Base-by-base conservation (phyloP, 2,329 filamentous ascomycete species). In the Atkinsonella texensis region DNA sequence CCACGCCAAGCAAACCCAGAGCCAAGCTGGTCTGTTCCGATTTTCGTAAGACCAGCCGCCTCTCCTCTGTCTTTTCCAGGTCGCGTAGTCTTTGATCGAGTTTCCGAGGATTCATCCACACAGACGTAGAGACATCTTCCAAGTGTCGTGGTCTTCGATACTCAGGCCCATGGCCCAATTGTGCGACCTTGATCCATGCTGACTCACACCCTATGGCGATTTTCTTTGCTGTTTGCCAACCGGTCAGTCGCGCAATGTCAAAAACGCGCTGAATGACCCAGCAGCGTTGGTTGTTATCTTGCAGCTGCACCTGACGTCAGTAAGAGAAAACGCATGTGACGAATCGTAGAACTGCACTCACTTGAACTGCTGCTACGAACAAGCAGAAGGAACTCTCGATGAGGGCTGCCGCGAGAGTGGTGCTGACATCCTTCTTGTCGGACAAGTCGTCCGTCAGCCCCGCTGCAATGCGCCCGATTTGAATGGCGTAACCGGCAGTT, bases 191-290 rank as follows among this genome's bases (percentile, higher is more conserved):
- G 53, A 79, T 75, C 93, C 93, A 98, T 0, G 82, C 78, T 2
- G 82, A 84, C 66, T 97, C 90, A 65, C 89, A 95, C 1, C 89
- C 89, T 47, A 80, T 75, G 0, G 88, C 88, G 56, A 96, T 91
- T 41, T 89, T 81, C 35, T 81, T 78, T 1, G 89, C 86, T 1
- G 85, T 89, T 60, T 89, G 85, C 86, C 89, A 96, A 0, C 93
- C 93, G 0, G 89, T 95, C 8, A 93, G 74, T 1, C 83, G 80
- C 2, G 85, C 80, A 40, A 95, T 83, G 59, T 89, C 83, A 58
- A 82, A 77, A 51, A 96, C 75, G 31, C 85, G 81, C 35, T 77
- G 75, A 56, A 96, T 76, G 0, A 85, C 79, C 87, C 89, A 95
- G 52, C 79, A 76, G 1, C 93, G 81, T 61, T 97, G 89, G 0